Conservation (phyloP, 345 rosid species). For the Hibiscus syriacus region DNA sequence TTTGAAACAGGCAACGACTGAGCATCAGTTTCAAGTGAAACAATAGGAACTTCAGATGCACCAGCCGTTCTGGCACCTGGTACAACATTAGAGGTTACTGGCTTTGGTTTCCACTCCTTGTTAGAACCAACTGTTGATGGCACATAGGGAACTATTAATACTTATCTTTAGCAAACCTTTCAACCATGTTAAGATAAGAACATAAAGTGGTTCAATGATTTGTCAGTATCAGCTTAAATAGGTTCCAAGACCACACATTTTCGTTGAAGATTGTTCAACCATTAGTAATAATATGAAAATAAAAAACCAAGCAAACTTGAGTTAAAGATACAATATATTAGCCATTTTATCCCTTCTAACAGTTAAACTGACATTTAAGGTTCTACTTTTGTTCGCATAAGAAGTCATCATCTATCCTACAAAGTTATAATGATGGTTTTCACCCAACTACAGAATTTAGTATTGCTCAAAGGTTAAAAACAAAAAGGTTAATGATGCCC, state of each 20-base stretch:
- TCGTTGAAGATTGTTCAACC: not conserved
- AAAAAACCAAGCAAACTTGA: not conserved
- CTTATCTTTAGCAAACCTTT: constrained; percentile 10
- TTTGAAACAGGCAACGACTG: constrained; percentile 29
- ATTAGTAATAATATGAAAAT: not conserved
- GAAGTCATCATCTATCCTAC: not conserved
- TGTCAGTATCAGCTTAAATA: not conserved
- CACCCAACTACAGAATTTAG: not conserved
- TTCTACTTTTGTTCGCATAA: not conserved
- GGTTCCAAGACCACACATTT: not conserved
- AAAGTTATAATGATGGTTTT: not conserved
- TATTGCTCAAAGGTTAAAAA: not conserved
- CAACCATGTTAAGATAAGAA: constrained; percentile 8
- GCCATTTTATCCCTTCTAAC: not conserved
- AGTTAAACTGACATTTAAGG: not conserved
- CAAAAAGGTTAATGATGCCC: not conserved
- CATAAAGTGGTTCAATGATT: constrained; percentile 7
- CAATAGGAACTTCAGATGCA: constrained; percentile 36
- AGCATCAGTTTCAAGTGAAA: constrained; percentile 38
- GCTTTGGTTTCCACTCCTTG: constrained; percentile 94
- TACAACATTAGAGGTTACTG: constrained; percentile 36
- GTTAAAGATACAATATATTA: not conserved
- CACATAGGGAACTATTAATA: not conserved
- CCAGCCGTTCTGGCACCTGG: constrained; percentile 41
- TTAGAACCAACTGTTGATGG: constrained; percentile 45